A percentile compares a stretch with the other conserved stretches of the same genome.
Evolutionary conservation across 208 protist genomes (phyloP).

Genomic region (Trypanosoma cruzi): DNA sequence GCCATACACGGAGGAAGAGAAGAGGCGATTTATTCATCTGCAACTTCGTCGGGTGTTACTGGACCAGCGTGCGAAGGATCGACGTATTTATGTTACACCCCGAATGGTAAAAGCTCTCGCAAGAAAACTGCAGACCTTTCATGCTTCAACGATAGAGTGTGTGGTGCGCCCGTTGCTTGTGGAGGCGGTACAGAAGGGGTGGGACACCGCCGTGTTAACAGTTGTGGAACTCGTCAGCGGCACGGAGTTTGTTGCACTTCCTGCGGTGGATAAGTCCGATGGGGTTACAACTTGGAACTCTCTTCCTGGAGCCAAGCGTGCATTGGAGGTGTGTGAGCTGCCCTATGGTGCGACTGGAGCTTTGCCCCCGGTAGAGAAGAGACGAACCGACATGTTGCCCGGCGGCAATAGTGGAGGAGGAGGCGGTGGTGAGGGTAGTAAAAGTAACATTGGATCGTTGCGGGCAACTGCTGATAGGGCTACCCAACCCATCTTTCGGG

Average conservation of each 20-base stretch:
- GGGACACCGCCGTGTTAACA: constrained; percentile 59
- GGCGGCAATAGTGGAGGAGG: not conserved
- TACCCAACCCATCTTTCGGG: not conserved
- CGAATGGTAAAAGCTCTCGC: constrained; percentile 54
- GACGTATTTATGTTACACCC: constrained; percentile 52
- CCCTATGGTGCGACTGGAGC: not conserved
- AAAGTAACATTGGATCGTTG: not conserved
- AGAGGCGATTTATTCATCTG: constrained; percentile 57
- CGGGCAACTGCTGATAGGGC: not conserved
- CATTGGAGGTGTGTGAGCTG: constrained; percentile 19
- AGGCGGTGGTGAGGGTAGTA: not conserved
- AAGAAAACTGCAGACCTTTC: constrained; percentile 57
- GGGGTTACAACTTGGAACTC: constrained; percentile 14
- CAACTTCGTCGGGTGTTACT: constrained; percentile 63
- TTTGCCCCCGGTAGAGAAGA: not conserved
- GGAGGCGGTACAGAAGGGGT: constrained; percentile 44
- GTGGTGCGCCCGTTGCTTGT: constrained; percentile 63
- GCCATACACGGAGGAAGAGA: constrained; percentile 72
- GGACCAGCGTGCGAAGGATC: constrained; percentile 47
- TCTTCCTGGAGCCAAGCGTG: constrained; percentile 1
- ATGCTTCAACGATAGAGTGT: constrained; percentile 74
- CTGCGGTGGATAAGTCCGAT: not conserved
- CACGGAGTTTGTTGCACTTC: constrained; percentile 25
- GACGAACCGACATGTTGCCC: not conserved
- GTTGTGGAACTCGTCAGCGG: constrained; percentile 30